Percentiles rank a stretch among this genome's conserved stretches.
These are phyloP conservation scores for Blastomyces percursus DNA, from an alignment of 2,329 filamentous ascomycete genomes.

Conservation along the genomic window DNA sequence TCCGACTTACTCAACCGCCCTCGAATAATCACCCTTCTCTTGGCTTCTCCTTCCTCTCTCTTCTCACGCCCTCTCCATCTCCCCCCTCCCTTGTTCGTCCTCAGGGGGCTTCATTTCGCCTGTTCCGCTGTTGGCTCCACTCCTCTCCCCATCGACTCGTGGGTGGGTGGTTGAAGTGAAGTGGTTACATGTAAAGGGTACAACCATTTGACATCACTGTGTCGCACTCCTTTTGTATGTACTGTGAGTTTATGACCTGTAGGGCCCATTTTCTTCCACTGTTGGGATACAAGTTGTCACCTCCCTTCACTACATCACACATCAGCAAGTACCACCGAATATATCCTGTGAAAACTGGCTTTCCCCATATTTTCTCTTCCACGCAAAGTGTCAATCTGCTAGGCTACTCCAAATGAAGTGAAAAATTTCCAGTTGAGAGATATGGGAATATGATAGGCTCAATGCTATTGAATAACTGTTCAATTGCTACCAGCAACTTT, in stretches of 20 bases:
- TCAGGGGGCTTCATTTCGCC: neutral
- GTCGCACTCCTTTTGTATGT: slow-evolving; percentile 5
- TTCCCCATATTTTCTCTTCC: neutral
- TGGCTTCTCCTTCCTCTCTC: neutral
- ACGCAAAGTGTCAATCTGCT: neutral
- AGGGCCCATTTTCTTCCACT: neutral
- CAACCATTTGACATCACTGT: neutral
- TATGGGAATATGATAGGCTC: neutral
- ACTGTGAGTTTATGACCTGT: slow-evolving; percentile 1
- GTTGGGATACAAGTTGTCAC: neutral
- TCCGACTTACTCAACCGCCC: slow-evolving; percentile 14
- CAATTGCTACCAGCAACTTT: neutral
- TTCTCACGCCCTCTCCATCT: neutral
- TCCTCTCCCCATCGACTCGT: neutral
- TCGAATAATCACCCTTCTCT: slow-evolving; percentile 3
- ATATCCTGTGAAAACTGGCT: neutral
- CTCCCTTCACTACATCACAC: neutral
- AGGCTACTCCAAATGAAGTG: neutral
- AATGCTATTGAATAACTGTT: neutral
- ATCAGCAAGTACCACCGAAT: neutral
- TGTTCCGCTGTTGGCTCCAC: neutral
- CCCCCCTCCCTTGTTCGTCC: neutral
- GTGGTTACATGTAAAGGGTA: neutral
- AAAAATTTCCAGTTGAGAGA: neutral
- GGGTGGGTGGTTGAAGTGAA: neutral